Percentiles rank a stretch among this genome's conserved stretches.
Conservation (phyloP, 2,329 filamentous ascomycete genomes). For the Aspergillus chevalieri region DNA sequence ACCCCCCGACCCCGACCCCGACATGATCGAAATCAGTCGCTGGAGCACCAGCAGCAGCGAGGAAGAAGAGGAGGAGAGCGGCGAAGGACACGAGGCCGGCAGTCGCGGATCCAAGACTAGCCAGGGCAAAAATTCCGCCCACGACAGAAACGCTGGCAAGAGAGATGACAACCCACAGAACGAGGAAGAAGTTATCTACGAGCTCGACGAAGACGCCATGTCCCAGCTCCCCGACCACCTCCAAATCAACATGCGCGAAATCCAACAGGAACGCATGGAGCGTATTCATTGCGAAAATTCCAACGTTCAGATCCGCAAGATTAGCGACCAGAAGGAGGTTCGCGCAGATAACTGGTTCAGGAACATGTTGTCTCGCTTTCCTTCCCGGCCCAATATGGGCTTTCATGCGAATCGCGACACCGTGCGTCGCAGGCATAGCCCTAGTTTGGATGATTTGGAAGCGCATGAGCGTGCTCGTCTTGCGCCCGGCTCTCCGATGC, state of each 20-base stretch:
- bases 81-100: not conserved
- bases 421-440: not conserved
- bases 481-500: no score
- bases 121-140: not conserved
- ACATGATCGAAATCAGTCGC: not conserved
- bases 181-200: slow-evolving; percentile 24
- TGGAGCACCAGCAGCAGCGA: not conserved
- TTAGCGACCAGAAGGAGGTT: not conserved
- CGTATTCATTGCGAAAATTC: slow-evolving; percentile 6
- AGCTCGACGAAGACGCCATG: slow-evolving; percentile 22
- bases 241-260: slow-evolving; percentile 20
- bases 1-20: not conserved
- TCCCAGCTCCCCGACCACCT: slow-evolving; percentile 19
- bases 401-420: not conserved
- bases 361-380: not conserved
- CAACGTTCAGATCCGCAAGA: not conserved
- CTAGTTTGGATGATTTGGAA: not conserved
- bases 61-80: not conserved
- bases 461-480: not conserved
- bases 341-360: not conserved
- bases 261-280: slow-evolving; percentile 19
- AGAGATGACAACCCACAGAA: slow-evolving; percentile 7
- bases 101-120: not conserved
- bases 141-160: not conserved
- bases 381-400: not conserved